phyloP scores from a whole-genome alignment of 306 rosid species.

The Luffa aegyptiaca region DNA sequence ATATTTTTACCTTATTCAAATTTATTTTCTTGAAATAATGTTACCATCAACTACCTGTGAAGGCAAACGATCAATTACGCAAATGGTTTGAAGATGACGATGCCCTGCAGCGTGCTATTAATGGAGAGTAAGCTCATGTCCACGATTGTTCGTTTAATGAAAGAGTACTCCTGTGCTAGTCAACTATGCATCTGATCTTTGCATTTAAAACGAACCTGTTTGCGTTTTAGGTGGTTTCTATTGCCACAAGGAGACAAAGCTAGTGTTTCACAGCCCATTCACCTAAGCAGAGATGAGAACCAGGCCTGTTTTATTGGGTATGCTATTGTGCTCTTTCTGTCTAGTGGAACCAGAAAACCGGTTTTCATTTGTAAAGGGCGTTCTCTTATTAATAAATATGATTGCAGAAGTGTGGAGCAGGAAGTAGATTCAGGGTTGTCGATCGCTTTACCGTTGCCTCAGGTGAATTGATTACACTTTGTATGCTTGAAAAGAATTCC shows the following conservation, averaged over 20 bases:
- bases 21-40: conserved; percentile 10
- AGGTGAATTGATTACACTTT: conserved; percentile 33
- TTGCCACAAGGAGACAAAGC: conserved; percentile 52
- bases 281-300: conserved; percentile 49
- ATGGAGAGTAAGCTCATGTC: conserved; percentile 61
- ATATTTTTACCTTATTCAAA: background rate
- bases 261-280: conserved; percentile 36
- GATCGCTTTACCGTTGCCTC: conserved; percentile 38
- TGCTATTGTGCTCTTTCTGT: background rate
- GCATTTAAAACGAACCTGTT: conserved; percentile 1
- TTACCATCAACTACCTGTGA: conserved; percentile 18
- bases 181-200: conserved; percentile 3
- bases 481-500: background rate
- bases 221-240: conserved; percentile 56
- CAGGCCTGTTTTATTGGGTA: conserved; percentile 65
- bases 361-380: background rate
- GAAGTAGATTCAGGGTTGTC: conserved; percentile 34
- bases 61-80: conserved; percentile 66
- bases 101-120: conserved; percentile 81
- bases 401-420: conserved; percentile 35
- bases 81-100: conserved; percentile 85
- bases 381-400: conserved; percentile 12
- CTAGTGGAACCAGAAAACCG: background rate
- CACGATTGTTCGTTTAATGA: background rate
- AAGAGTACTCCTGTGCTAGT: background rate